phyloP scores from a whole-genome alignment of 2,329 filamentous ascomycete genomes.

The Zymoseptoria crescenta region DNA sequence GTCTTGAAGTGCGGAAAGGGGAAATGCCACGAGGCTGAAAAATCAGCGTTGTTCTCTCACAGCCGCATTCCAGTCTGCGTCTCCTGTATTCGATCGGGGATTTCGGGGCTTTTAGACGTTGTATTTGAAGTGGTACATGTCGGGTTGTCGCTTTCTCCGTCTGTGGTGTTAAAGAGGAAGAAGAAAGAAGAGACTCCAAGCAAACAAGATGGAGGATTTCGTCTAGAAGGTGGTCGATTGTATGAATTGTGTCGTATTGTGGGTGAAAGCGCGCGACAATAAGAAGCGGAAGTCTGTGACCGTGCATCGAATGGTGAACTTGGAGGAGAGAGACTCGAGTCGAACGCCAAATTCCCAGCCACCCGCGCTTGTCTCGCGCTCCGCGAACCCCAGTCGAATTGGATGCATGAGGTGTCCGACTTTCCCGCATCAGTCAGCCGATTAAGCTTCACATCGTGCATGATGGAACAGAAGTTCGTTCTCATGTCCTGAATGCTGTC shows the following conservation, averaged over 20 bases:
- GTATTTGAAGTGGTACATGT: not conserved
- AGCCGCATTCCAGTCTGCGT: conserved; percentile 3
- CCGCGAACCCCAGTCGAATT: not conserved
- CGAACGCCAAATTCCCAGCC: not conserved
- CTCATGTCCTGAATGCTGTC: not conserved
- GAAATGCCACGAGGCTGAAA: not conserved
- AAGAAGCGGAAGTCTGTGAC: not conserved
- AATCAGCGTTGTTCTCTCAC: not conserved
- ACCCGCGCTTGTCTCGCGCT: not conserved
- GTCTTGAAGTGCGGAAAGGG: not conserved
- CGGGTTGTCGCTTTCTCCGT: not conserved
- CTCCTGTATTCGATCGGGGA: not conserved
- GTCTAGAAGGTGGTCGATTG: not conserved
- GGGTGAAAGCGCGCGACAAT: not conserved
- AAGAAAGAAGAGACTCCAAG: not conserved
- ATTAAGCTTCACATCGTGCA: not conserved
- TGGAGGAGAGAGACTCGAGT: not conserved
- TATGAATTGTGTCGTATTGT: not conserved
- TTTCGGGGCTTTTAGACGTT: not conserved
- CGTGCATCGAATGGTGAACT: too few relatives aligned
- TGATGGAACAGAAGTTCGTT: conserved; percentile 1
- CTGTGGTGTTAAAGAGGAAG: not conserved
- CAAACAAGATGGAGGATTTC: not conserved
- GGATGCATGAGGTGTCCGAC: not conserved
- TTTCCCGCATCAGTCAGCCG: not conserved